These are phyloP conservation scores for Viridothelium virens DNA, from an alignment of 495 filamentous ascomycete genomes.

Conservation along the genomic window DNA sequence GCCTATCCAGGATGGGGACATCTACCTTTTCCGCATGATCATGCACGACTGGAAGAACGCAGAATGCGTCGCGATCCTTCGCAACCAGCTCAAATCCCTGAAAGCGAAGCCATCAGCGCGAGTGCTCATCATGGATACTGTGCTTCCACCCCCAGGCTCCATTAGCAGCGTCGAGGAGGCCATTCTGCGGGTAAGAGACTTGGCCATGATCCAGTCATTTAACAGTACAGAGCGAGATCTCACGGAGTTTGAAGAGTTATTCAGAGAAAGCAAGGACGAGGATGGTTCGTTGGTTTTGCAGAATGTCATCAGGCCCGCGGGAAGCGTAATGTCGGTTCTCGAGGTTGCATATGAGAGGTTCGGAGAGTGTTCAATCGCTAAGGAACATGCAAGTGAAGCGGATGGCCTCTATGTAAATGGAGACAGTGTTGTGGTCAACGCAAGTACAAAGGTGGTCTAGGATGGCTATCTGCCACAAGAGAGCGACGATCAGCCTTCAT, in stretches of 20 bases:
- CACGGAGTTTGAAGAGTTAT: conserved; percentile 18
- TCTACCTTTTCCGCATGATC: conserved; percentile 36
- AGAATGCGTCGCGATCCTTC: conserved; percentile 47
- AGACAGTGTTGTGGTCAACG: not conserved
- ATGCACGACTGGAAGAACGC: conserved; percentile 42
- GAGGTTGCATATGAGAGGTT: conserved; percentile 5
- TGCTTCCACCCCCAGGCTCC: conserved; percentile 36
- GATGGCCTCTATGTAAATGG: not conserved
- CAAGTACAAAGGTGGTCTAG: not conserved
- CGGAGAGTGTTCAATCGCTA: not conserved
- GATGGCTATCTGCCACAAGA: not conserved
- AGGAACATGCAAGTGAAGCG: not conserved
- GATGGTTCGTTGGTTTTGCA: conserved; percentile 2
- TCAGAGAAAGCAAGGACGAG: conserved; percentile 7
- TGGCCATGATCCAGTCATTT: conserved; percentile 13
- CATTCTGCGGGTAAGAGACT: conserved; percentile 27
- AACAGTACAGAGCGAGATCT: conserved; percentile 17
- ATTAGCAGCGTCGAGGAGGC: conserved; percentile 27
- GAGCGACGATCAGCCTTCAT: not conserved
- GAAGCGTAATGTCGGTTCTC: not conserved
- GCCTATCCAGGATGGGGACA: conserved; percentile 36
- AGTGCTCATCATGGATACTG: conserved; percentile 41
- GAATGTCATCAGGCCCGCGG: conserved; percentile 7
- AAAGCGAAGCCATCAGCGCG: conserved; percentile 34
- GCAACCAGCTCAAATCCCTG: conserved; percentile 46